Evolutionary conservation across 371 early-diverging fungal species (phyloP).

Genomic region (Parasitella parasitica): DNA sequence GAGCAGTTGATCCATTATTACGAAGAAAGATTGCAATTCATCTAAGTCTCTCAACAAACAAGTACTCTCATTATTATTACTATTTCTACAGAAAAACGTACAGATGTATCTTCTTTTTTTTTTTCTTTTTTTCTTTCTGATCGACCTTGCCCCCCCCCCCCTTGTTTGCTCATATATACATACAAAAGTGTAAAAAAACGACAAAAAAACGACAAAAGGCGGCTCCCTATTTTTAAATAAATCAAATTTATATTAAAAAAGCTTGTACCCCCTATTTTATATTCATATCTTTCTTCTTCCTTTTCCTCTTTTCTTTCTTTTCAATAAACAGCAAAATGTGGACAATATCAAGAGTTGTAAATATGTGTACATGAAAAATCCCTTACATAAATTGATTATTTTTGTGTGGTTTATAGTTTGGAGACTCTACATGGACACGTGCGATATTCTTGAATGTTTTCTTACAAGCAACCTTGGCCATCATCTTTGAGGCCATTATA

Average conservation of each 20-base stretch:
- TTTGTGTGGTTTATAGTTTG: conserved; percentile 33
- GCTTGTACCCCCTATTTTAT: not conserved
- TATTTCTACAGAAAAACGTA: not conserved
- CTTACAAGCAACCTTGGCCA: conserved; percentile 40
- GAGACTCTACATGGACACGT: conserved; percentile 50
- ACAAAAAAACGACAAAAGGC: not conserved
- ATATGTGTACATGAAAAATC: not conserved
- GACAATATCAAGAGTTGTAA: conserved; percentile 48
- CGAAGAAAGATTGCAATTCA: conserved; percentile 24
- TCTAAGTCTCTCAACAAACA: not conserved
- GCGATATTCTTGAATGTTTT: conserved; percentile 39
- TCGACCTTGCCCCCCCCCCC: not conserved
- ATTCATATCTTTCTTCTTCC: not conserved
- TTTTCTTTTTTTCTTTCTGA: not conserved
- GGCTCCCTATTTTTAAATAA: not conserved
- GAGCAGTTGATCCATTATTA: conserved; percentile 27
- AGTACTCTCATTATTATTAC: not conserved
- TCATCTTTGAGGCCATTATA: conserved; percentile 44
- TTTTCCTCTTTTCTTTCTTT: not conserved
- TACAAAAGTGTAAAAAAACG: not conserved
- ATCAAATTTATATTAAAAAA: not conserved
- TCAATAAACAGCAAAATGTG: conserved; percentile 23
- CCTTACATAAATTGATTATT: not conserved
- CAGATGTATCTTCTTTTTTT: too few relatives aligned
- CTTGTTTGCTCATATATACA: not conserved